Evolutionary conservation across 2,329 filamentous ascomycete genomes (phyloP).

Genomic region (Didymosphaeria variabile): DNA sequence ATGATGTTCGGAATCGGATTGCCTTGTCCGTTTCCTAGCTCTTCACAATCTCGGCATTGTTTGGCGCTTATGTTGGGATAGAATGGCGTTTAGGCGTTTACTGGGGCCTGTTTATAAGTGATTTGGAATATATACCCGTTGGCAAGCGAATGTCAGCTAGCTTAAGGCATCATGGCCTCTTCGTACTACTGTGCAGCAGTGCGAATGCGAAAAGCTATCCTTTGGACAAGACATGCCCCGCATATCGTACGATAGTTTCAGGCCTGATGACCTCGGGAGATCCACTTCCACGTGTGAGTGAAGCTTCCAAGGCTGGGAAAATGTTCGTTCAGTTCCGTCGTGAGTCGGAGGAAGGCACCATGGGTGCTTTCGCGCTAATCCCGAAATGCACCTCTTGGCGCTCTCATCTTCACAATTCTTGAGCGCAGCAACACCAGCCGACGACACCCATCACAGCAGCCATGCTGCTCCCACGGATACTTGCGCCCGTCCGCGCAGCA

Average conservation of each 20-base stretch:
- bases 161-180: not conserved
- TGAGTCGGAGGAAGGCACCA: not conserved
- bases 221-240: not conserved
- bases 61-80: constrained; percentile 1
- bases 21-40: not conserved
- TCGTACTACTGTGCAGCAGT: not conserved
- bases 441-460: constrained; percentile 35
- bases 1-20: not conserved
- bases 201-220: not conserved
- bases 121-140: constrained; percentile 14
- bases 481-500: constrained; percentile 47
- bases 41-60: constrained; percentile 1
- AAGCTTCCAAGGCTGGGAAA: not conserved
- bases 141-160: constrained; percentile 6
- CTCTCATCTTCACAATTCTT: constrained; percentile 39
- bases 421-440: constrained; percentile 19
- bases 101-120: not conserved
- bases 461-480: constrained; percentile 53
- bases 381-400: constrained; percentile 36
- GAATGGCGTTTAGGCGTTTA: not conserved
- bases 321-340: not conserved
- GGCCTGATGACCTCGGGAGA: too few species aligned
- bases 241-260: not conserved
- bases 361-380: not conserved
- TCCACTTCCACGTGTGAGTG: not conserved